Base-by-base conservation (phyloP, 2,329 filamentous ascomycete species). In the Teratosphaeria destructans region DNA sequence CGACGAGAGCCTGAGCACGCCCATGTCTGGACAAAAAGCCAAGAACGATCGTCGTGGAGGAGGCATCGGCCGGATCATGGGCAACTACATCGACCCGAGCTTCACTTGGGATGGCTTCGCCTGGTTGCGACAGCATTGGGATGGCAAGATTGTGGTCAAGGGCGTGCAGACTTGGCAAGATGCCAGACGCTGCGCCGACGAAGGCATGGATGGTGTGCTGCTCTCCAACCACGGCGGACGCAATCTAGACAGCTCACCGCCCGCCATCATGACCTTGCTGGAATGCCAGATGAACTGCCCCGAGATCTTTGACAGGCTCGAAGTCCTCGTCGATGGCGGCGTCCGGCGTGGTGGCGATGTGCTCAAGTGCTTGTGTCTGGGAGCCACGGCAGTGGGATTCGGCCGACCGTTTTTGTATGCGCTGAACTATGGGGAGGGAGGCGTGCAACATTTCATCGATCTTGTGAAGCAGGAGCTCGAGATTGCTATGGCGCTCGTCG, bases 281-380 rank as follows among this genome's bases (percentile, higher is more conserved):
- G 85, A 89, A 72, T 76, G 88, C 62, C 83, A 84, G 60, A 78
- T 79, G 64, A 81, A 80, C 63, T 84, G 81, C 52, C 85, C 85
- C 0, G 76, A 82, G 58, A 77, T 88, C 0, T 83, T 88, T 57
- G 77, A 80, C 29, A 82, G 87, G 65, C 79, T 88, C 0, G 82
- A 87, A 66, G 80, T 88, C 0, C 83, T 81, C 57, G 74, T 88
- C 3, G 85, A 89, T 62, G 84, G 85, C 0, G 86, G 86, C 0
- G 78, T 89, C 34, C 77, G 79, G n/a, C 75, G 85, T 19, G 86
- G 86, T 0, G 82, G 83, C 0, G 85, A 89, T 66, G 81, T 88
- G 3, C 78, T 89, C 64, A 88, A 88, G 70, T 84, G 83, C 0
- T 67, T 88, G 11, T 85, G 83, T 57, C 73, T 88, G 0, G 86